Evolutionary conservation across 768 basidiomycete species (phyloP), one percentile per base, ranked within the genome.

Genomic region (Rhodosporidiobolus odoratus): DNA sequence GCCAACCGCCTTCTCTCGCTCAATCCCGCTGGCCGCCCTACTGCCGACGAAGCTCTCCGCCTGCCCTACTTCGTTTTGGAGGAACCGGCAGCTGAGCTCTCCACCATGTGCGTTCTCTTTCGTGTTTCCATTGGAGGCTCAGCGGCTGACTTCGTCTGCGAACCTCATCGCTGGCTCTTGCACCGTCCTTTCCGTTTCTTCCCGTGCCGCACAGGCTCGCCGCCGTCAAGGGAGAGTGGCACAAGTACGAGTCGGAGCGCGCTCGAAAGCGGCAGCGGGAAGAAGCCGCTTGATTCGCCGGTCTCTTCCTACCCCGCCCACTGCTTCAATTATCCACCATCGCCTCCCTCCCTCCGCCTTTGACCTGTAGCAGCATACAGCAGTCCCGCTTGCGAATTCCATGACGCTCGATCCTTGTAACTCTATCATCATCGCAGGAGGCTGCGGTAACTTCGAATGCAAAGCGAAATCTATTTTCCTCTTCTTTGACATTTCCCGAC

Each of bases 221-320:
- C 88, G 19, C 84, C 84, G 19, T 96, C 50, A 87, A 91, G 78
- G 95, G 96, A 54, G 96, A 98, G 79, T 97, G 94, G 91, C 96
- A 99, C 80, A 96, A 99, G 79, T 84, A 94, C 72, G 94, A 97
- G 79, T 90, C 91, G 19, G 99, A 97, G 81, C 85, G 91, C 48
- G 81, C 79, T 15, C 74, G 80, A 64, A 71, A 78, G 65, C 88
- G 89, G 67, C 69, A 68, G 47, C 53, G 62, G 37, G 62, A 68
- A 4, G 62, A 66, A 30, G 62, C 50, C 12, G 41, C 25, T 25
- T 57, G 19, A 32, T n/a, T 50, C 38, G 17, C 19, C 38, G 30
- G 35, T 12, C 54, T 23, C 35, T 25, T 25, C 25, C 34, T 13
- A 13, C 27, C 52, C 52, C 27, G 6, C 17, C 27, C 21, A 5